Evolutionary conservation across 2,329 filamentous ascomycete genomes (phyloP), one percentile per base, ranked within the genome.

Genomic region (Paracoccidioides lutzii): DNA sequence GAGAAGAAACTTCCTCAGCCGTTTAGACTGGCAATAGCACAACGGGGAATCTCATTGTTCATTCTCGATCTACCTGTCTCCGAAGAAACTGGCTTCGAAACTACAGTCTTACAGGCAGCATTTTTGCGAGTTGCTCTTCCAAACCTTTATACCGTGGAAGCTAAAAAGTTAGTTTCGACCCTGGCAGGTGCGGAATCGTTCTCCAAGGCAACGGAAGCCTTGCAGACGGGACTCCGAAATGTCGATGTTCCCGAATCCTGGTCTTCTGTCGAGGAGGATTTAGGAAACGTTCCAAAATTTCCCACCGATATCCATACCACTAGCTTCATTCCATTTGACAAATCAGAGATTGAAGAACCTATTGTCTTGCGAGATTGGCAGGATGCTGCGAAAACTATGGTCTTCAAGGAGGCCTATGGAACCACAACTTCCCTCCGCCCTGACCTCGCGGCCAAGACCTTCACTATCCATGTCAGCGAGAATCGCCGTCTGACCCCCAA

Each of bases 331-430:
- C 72, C 83, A 1, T 94, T 90, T 67, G 79, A 88, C 62, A 94
- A 91, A 73, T 75, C 80, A 44, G 88, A 94, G 65, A 62, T 72
- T 0, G 89, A 62, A 94, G 70, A 75, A 42, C 77, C 84, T 30
- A 78, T 79, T 3, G 72, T 84, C 2, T 80, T 95, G 58, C 81
- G 81, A 64, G 80, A 85, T 70, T 95, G 90, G 88, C 81, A 90
- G 72, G 79, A 84, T 49, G 88, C 84, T 52, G 93, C 91, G 59
- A 93, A 94, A 77, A 87, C 85, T 50, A 78, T 98, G 57, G 81
- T 81, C 4, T 98, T 98, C 81, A 95, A 94, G 77, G 93, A 98
- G 73, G 91, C 89, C 0, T 97, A 90, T 67, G 84, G 81, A 59
- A 90, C 89, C 30, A 76, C 81, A 66, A 77, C 77, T 60, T 75